Evolutionary conservation across 1,284 basidiomycete genomes (phyloP).

Genomic region (Inonotus obliquus): DNA sequence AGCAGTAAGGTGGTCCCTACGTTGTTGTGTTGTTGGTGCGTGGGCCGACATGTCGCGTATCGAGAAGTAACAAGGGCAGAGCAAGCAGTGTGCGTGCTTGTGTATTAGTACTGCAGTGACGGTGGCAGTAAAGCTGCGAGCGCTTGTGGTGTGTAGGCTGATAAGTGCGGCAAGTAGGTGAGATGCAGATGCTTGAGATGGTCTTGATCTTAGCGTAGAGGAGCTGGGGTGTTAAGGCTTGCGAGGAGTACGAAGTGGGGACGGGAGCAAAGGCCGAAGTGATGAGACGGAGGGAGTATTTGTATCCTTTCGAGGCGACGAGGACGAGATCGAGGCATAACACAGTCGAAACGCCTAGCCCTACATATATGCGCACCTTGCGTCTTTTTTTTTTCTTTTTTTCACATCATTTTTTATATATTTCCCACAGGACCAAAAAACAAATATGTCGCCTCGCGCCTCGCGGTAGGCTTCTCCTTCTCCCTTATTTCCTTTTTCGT

Average conservation of each 20-base stretch:
- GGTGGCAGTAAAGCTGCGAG: neutral
- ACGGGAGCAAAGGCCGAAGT: constrained; percentile 1
- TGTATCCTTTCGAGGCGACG: neutral
- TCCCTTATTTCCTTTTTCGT: neutral
- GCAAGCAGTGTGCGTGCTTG: too few relatives aligned
- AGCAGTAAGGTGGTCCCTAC: constrained; percentile 52
- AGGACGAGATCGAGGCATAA: too few relatives aligned
- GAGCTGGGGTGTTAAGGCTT: too few relatives aligned
- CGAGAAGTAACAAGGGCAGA: neutral
- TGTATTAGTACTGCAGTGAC: neutral
- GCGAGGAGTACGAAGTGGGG: neutral
- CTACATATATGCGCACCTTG: too few relatives aligned
- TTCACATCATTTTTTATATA: too few relatives aligned
- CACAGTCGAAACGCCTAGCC: too few relatives aligned
- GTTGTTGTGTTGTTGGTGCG: constrained; percentile 21
- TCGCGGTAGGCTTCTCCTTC: neutral
- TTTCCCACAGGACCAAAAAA: neutral
- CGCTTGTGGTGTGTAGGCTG: neutral
- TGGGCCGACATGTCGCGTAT: constrained; percentile 18
- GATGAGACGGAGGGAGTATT: neutral
- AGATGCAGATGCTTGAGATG: neutral
- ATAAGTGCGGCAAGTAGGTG: too few relatives aligned
- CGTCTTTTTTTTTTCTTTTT: too few relatives aligned
- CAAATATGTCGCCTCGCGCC: neutral
- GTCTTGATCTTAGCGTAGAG: too few relatives aligned